A percentile compares a stretch with the other conserved stretches of the same genome.
Conservation (phyloP, 345 rosid genomes). For the Populus nigra region DNA sequence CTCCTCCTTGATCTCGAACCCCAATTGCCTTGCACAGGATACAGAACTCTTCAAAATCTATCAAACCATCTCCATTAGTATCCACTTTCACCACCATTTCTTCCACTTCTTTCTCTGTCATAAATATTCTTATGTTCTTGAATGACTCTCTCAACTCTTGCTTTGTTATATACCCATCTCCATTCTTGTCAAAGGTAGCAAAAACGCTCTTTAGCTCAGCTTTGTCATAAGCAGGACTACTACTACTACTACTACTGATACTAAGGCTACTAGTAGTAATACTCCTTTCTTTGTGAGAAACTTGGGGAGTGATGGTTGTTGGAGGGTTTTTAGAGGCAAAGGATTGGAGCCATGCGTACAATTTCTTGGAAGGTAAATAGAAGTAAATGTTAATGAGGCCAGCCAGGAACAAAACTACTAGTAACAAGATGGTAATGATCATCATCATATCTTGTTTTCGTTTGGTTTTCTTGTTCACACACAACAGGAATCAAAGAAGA, state of each 20-base stretch:
- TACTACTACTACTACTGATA: too few species aligned
- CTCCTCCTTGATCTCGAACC: not conserved
- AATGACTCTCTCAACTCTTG: slow-evolving; percentile 28
- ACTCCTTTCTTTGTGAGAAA: not conserved
- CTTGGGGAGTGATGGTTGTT: not conserved
- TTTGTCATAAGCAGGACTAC: not conserved
- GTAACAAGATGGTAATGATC: slow-evolving; percentile 28
- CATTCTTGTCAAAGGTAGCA: slow-evolving; percentile 35
- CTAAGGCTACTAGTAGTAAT: not conserved
- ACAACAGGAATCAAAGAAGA: not conserved
- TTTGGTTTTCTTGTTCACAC: not conserved
- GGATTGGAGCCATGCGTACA: slow-evolving; percentile 31
- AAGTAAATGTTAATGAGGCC: slow-evolving; percentile 37
- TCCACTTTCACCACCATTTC: slow-evolving; percentile 29
- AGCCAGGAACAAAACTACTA: slow-evolving; percentile 31
- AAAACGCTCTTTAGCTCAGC: slow-evolving; percentile 23
- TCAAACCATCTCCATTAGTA: slow-evolving; percentile 32
- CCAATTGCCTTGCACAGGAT: slow-evolving; percentile 8
- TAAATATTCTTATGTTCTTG: slow-evolving; percentile 26
- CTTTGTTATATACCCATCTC: slow-evolving; percentile 32
- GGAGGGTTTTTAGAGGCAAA: slow-evolving; percentile 1
- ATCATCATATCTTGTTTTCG: slow-evolving; percentile 12
- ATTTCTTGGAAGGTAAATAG: slow-evolving; percentile 31
- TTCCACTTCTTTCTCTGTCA: slow-evolving; percentile 29
- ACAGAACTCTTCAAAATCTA: slow-evolving; percentile 31